phyloP scores from a whole-genome alignment of 2,329 filamentous ascomycete species.

The Talaromyces albobiverticillius region DNA sequence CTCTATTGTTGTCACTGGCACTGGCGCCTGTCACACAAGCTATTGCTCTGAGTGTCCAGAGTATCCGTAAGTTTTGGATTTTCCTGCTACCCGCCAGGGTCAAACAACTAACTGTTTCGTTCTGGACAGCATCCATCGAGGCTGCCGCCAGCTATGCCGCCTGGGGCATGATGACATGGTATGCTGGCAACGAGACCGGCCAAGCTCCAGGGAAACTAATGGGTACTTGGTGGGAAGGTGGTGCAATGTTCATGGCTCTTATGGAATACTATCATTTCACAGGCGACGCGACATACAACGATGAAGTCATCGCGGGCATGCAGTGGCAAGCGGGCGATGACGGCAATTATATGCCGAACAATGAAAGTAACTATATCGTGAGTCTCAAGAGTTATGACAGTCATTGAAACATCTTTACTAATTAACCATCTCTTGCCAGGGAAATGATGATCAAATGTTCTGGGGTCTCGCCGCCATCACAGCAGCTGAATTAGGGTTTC shows the following conservation, averaged over 20 bases:
- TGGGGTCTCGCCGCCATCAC: constrained; percentile 58
- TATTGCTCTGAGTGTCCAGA: constrained; percentile 1
- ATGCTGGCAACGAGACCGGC: constrained; percentile 48
- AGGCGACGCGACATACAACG: constrained; percentile 38
- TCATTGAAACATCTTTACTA: no score
- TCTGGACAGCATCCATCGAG: constrained; percentile 44
- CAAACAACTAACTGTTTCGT: not conserved
- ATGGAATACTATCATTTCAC: constrained; percentile 45
- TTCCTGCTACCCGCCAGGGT: not conserved
- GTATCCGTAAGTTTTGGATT: not conserved
- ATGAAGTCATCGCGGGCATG: constrained; percentile 32
- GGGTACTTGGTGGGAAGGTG: constrained; percentile 44
- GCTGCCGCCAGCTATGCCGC: constrained; percentile 44
- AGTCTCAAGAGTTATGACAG: no score
- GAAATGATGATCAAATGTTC: constrained; percentile 59
- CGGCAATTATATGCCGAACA: constrained; percentile 42
- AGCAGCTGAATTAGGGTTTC: constrained; percentile 49
- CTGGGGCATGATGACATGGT: constrained; percentile 51
- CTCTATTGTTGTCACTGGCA: constrained; percentile 5
- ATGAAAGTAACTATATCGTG: constrained; percentile 28
- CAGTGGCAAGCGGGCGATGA: constrained; percentile 37
- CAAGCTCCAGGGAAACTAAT: constrained; percentile 52
- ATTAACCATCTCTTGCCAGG: no score
- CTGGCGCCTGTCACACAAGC: constrained; percentile 13
- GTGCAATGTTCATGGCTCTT: constrained; percentile 41